A percentile compares a stretch with the other conserved stretches of the same genome.
Evolutionary conservation across 306 rosid species (phyloP).

Genomic region (Potentilla sterilis): DNA sequence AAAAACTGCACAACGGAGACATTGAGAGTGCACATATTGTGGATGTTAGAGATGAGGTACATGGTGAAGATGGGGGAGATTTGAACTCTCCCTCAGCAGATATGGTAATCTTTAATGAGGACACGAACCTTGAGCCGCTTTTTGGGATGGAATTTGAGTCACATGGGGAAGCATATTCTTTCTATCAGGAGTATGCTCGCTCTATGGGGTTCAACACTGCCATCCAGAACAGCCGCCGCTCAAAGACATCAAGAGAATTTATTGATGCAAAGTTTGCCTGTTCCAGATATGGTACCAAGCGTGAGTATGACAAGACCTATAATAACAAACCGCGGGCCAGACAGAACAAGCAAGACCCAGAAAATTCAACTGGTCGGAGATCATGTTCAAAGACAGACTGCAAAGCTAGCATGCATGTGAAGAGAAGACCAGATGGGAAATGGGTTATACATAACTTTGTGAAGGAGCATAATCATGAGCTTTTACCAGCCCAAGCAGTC

Average conservation of each 20-base stretch:
- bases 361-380: conserved; percentile 83
- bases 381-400: conserved; percentile 97
- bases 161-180: conserved; percentile 92
- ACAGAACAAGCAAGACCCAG: conserved; percentile 89
- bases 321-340: conserved; percentile 83
- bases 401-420: conserved; percentile 99
- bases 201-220: conserved; percentile 98
- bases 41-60: conserved; percentile 56
- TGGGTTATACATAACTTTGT: conserved; percentile 97
- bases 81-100: conserved; percentile 67
- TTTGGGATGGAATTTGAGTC: conserved; percentile 99
- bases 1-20: conserved; percentile 73
- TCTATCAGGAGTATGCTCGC: conserved; percentile 98
- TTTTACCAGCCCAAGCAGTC: conserved; percentile 98
- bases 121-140: conserved; percentile 93
- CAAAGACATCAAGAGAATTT: conserved; percentile 94
- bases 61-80: conserved; percentile 70
- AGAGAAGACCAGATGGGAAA: conserved; percentile 93
- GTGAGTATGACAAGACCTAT: conserved; percentile 87
- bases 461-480: conserved; percentile 94
- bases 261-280: conserved; percentile 99
- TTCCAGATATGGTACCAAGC: conserved; percentile 93
- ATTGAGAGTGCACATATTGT: conserved; percentile 57
- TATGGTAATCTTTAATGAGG: conserved; percentile 76
- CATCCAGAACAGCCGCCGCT: conserved; percentile 96